phyloP scores from a whole-genome alignment of 352 stramenopile genomes.

The Pythium dissotocum region DNA sequence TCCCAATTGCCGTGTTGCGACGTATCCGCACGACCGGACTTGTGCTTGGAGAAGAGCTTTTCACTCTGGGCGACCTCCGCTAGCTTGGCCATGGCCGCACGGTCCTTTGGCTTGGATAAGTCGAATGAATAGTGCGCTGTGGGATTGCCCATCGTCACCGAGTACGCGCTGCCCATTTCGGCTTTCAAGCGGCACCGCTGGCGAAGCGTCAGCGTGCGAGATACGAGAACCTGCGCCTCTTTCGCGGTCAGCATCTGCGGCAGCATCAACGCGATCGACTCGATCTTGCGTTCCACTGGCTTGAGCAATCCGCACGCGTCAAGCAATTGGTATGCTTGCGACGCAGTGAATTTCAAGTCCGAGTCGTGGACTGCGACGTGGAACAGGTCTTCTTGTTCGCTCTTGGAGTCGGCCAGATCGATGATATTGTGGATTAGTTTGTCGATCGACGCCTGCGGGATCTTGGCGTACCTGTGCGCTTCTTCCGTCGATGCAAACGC shows the following conservation, averaged over 20 bases:
- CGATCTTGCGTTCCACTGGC: constrained; percentile 51
- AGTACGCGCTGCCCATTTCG: constrained; percentile 83
- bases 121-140: constrained; percentile 84
- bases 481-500: constrained; percentile 61
- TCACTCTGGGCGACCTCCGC: constrained; percentile 82
- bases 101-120: constrained; percentile 72
- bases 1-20: constrained; percentile 91
- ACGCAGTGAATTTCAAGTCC: constrained; percentile 76
- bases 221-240: constrained; percentile 74
- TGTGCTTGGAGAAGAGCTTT: constrained; percentile 71
- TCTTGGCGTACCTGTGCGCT: constrained; percentile 50
- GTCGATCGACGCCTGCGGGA: constrained; percentile 66
- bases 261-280: constrained; percentile 70
- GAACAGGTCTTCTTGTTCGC: constrained; percentile 79
- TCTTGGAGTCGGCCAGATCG: constrained; percentile 45
- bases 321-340: constrained; percentile 80
- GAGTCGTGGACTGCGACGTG: constrained; percentile 75
- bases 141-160: constrained; percentile 79
- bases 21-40: constrained; percentile 61
- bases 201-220: constrained; percentile 58
- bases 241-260: constrained; percentile 85
- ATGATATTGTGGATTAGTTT: constrained; percentile 78
- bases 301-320: constrained; percentile 73
- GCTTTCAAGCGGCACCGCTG: constrained; percentile 79
- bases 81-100: constrained; percentile 75